Evolutionary conservation across 2,329 filamentous ascomycete species (phyloP).

Genomic region (Fusarium transvaalense): DNA sequence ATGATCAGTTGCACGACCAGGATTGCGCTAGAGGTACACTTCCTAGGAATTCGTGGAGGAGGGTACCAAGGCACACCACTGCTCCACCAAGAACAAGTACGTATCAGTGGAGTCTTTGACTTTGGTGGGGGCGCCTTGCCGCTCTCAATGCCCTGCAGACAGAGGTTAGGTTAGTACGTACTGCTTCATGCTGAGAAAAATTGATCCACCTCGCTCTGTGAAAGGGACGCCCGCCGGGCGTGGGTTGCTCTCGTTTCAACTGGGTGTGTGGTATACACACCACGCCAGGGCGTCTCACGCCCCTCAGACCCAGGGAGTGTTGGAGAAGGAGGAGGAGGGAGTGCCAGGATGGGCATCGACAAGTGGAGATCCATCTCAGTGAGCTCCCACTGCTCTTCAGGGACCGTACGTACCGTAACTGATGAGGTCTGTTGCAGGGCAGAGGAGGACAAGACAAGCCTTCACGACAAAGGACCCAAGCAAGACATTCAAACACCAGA

Average conservation of each 20-base stretch:
- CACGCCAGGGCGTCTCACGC: constrained; percentile 40
- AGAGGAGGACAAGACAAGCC: constrained; percentile 21
- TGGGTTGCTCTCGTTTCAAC: constrained; percentile 34
- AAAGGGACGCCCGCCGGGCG: constrained; percentile 37
- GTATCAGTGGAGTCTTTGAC: constrained; percentile 42
- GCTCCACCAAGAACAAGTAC: constrained; percentile 36
- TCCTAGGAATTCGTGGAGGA: constrained; percentile 49
- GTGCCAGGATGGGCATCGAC: constrained; percentile 21
- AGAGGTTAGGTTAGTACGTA: constrained; percentile 45
- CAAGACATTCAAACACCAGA: constrained; percentile 46
- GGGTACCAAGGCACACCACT: constrained; percentile 47
- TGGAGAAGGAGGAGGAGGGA: constrained; percentile 22
- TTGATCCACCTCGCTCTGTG: constrained; percentile 28
- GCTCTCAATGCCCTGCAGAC: constrained; percentile 50
- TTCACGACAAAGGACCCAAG: constrained; percentile 23
- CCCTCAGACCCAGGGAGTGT: constrained; percentile 25
- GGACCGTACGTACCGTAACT: neutral
- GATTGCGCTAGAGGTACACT: constrained; percentile 49
- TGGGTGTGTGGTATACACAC: constrained; percentile 25
- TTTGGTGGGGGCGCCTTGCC: constrained; percentile 35
- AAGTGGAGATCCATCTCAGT: constrained; percentile 25
- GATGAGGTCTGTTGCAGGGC: constrained; percentile 10
- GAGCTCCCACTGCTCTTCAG: constrained; percentile 20
- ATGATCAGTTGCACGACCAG: constrained; percentile 47
- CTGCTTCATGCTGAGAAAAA: constrained; percentile 21